These are phyloP conservation scores for Fraxinus cuspidata DNA, from an alignment of 257 asterid genomes.

Conservation along the genomic window DNA sequence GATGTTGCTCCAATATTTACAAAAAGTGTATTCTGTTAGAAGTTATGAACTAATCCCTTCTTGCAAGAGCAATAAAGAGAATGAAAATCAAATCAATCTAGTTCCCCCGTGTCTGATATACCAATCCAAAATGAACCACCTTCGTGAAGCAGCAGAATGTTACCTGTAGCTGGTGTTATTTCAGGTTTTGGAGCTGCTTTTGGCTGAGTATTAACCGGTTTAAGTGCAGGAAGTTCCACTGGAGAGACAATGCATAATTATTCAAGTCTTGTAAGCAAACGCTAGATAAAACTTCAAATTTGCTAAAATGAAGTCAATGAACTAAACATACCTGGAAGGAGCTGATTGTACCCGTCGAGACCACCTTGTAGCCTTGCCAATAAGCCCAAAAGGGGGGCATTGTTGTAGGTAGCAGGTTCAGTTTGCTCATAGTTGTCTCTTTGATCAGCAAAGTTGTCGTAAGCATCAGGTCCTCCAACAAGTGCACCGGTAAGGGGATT, in stretches of 20 bases:
- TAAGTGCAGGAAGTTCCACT: slow-evolving; percentile 55
- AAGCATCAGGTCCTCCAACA: slow-evolving; percentile 99
- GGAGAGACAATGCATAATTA: slow-evolving; percentile 14
- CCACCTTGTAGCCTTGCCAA: slow-evolving; percentile 84
- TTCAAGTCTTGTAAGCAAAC: neutral
- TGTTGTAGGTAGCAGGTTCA: slow-evolving; percentile 98
- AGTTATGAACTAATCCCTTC: neutral
- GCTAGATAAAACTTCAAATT: neutral
- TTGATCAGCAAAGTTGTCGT: slow-evolving; percentile 92
- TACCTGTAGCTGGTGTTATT: slow-evolving; percentile 65
- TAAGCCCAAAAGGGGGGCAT: slow-evolving; percentile 85
- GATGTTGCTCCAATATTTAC: neutral
- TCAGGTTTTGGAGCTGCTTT: slow-evolving; percentile 48
- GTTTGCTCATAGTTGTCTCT: slow-evolving; percentile 96
- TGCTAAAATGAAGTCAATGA: neutral
- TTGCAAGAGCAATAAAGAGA: neutral
- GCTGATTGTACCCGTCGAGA: slow-evolving; percentile 74
- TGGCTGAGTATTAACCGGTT: slow-evolving; percentile 39
- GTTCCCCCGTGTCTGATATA: neutral
- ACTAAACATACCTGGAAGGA: slow-evolving; percentile 65
- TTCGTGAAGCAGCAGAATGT: neutral
- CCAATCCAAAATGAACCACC: neutral
- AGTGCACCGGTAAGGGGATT: slow-evolving; percentile 87
- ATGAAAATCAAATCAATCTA: neutral
- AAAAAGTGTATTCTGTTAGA: neutral